Percentiles rank a stretch among this genome's conserved stretches.
phyloP scores from a whole-genome alignment of 208 protist species.

The Acanthamoeba culbertsoni region DNA sequence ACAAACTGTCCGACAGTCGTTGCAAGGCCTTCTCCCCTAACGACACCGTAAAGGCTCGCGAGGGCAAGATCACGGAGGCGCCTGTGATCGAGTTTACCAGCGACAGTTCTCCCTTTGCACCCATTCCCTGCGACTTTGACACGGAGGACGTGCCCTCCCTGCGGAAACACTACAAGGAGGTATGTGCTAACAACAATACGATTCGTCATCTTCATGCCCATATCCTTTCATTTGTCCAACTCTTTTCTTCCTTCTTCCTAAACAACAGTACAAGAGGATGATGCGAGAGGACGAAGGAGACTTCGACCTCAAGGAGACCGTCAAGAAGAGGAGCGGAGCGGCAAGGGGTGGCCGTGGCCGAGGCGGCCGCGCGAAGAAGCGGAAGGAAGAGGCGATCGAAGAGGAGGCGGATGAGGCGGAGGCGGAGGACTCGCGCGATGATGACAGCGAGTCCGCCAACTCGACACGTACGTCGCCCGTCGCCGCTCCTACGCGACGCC shows the following conservation, averaged over 20 bases:
- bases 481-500: too few relatives aligned
- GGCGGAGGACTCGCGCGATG: neutral
- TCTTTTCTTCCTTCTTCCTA: neutral
- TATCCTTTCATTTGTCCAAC: neutral
- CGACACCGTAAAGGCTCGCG: neutral
- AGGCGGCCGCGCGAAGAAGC: neutral
- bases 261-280: conserved; percentile 42
- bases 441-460: neutral
- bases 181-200: neutral
- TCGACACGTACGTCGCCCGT: too few relatives aligned
- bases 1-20: conserved; percentile 21
- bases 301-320: conserved; percentile 9
- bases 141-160: neutral
- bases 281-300: conserved; percentile 39
- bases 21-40: conserved; percentile 43
- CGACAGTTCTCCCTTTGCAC: conserved; percentile 20
- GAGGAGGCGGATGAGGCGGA: neutral
- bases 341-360: neutral
- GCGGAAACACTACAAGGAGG: neutral
- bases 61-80: conserved; percentile 35
- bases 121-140: conserved; percentile 14
- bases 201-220: neutral
- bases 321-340: neutral
- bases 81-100: neutral
- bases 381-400: neutral